Conservation (phyloP, 768 basidiomycete genomes). For the Hericium rajendrae region DNA sequence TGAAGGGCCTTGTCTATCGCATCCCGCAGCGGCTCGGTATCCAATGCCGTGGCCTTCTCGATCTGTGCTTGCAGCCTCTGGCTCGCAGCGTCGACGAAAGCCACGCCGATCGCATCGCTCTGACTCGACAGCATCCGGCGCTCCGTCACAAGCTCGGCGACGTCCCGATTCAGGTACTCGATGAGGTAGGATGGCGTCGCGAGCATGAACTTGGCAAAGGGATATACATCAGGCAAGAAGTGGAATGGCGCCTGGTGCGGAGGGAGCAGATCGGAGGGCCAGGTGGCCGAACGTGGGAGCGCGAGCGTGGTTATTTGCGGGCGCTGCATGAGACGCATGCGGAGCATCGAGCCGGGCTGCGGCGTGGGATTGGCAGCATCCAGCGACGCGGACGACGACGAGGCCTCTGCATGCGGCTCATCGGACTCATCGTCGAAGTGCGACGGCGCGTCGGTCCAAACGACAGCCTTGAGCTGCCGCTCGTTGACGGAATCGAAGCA, state of each 20-base stretch:
- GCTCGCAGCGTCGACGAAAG: slow-evolving; percentile 75
- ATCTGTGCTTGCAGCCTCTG: slow-evolving; percentile 72
- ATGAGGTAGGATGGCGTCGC: slow-evolving; percentile 83
- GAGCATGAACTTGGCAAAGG: slow-evolving; percentile 92
- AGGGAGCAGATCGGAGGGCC: slow-evolving; percentile 89
- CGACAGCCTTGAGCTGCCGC: slow-evolving; percentile 85
- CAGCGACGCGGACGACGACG: slow-evolving; percentile 38
- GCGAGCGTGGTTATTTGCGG: slow-evolving; percentile 94
- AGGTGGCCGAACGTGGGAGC: slow-evolving; percentile 81
- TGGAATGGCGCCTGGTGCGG: slow-evolving; percentile 93
- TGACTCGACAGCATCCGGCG: slow-evolving; percentile 51
- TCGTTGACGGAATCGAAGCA: slow-evolving; percentile 92
- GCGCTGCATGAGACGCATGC: slow-evolving; percentile 85
- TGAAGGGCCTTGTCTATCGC: slow-evolving; percentile 55
- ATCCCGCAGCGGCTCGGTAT: slow-evolving; percentile 52
- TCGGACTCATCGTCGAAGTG: slow-evolving; percentile 26
- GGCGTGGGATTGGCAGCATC: slow-evolving; percentile 31
- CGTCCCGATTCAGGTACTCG: slow-evolving; percentile 59
- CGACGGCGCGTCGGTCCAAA: slow-evolving; percentile 64
- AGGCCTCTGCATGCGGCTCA: slow-evolving; percentile 23
- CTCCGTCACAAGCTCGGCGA: slow-evolving; percentile 65
- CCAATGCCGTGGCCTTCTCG: slow-evolving; percentile 67
- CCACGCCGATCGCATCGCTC: slow-evolving; percentile 67
- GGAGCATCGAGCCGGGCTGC: slow-evolving; percentile 49
- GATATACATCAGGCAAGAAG: slow-evolving; percentile 86